A percentile compares a stretch with the other conserved stretches of the same genome.
Evolutionary conservation across 805 yeast genomes (phyloP).

Genomic region (Candida oleophila): DNA sequence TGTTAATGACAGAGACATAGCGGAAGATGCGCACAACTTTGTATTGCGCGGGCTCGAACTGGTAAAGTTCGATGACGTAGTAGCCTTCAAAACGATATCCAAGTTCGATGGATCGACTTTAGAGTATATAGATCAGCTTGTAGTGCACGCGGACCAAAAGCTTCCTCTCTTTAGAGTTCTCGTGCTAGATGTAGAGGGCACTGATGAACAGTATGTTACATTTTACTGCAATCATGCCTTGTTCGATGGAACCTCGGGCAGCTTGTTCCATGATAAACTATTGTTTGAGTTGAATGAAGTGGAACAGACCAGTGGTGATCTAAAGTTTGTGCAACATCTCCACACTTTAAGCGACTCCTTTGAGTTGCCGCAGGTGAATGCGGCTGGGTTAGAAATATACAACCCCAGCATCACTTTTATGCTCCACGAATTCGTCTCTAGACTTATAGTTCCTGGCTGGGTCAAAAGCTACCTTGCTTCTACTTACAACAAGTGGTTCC

Average conservation of each 20-base stretch:
- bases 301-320: neutral
- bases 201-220: constrained; percentile 14
- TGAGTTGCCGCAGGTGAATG: neutral
- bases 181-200: constrained; percentile 7
- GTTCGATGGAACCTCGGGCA: constrained; percentile 35
- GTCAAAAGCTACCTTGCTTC: neutral
- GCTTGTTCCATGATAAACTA: constrained; percentile 26
- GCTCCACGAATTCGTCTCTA: neutral
- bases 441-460: constrained; percentile 1
- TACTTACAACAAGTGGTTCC: constrained; percentile 1
- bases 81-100: constrained; percentile 9
- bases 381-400: neutral
- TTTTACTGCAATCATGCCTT: constrained; percentile 27
- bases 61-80: constrained; percentile 22
- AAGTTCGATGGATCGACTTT: constrained; percentile 14
- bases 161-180: constrained; percentile 22
- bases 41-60: constrained; percentile 13
- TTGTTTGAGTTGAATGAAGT: constrained; percentile 12
- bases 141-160: constrained; percentile 7
- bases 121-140: constrained; percentile 10
- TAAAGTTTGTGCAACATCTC: neutral
- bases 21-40: constrained; percentile 9
- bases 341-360: constrained; percentile 29
- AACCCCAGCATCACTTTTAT: neutral
- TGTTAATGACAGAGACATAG: neutral